Base-by-base conservation (phyloP, 2,329 filamentous ascomycete genomes). In the Colletotrichum coccodes region DNA sequence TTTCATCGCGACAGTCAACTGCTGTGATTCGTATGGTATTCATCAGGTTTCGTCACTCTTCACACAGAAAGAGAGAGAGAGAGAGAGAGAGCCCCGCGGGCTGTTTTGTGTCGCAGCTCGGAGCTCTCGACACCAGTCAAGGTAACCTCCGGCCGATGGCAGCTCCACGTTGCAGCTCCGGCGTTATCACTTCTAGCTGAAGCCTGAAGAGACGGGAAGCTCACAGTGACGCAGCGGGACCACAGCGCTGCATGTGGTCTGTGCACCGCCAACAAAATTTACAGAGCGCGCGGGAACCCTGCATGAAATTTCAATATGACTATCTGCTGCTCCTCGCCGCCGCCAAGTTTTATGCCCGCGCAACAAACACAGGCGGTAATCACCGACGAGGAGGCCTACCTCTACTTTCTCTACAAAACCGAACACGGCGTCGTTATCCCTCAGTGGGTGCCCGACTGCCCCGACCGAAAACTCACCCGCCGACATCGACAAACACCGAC, bases 211-310 rank as follows among this genome's bases (percentile, higher is more conserved):
- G 32, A 47, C 16, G 40, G 44, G 50, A 54, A 64, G 36, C 53
- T 59, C 40, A 52, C 47, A 30, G 54, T 69, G 61, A 69, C 66
- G 66, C 66, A 60, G 66, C 54, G 49, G 61, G 66, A 65, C 61
- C 30, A 23, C 44, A n/a, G 36, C 44, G 30, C 30, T 16, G 52
- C 26, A 38, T 11, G 8, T 65, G 65, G 66, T 42, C 61, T 56
- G 66, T 69, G 66, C 66, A 36, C 61, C 46, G 38, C 54, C 54
- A 63, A 58, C 67, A 68, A 68, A 70, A 70, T 63, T 58, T 62
- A 57, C 63, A 63, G 47, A 63, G 42, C 52, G 30, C 53, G 34
- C 63, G 34, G 50, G 44, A 63, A 63, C 67, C 67, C 67, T 70
- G 63, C 44, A 62, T 38, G 56, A 70, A 70, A 68, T 68, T 70